phyloP scores from a whole-genome alignment of 139 green algal species.

The Ettlia oleoabundans region DNA sequence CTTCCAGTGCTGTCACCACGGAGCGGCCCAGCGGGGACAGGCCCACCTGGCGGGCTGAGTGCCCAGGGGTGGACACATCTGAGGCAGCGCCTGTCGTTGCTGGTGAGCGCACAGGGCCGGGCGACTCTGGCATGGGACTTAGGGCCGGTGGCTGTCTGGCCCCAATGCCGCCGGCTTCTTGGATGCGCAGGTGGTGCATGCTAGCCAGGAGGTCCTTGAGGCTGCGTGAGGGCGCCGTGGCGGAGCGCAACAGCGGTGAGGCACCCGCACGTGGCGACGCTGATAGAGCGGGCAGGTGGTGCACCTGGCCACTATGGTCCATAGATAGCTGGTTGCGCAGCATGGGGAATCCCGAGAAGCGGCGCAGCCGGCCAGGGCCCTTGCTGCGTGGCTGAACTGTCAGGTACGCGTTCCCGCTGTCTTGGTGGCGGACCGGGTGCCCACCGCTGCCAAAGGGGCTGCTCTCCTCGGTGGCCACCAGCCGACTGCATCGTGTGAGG shows the following conservation, averaged over 20 bases:
- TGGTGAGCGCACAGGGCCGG: constrained; percentile 21
- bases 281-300: background rate
- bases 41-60: constrained; percentile 14
- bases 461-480: constrained; percentile 65
- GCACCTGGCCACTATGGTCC: background rate
- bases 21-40: constrained; percentile 59
- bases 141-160: background rate
- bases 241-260: constrained; percentile 25
- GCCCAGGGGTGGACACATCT: constrained; percentile 22
- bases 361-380: constrained; percentile 29
- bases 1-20: constrained; percentile 61
- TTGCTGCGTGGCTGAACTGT: constrained; percentile 35
- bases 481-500: constrained; percentile 71
- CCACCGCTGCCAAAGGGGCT: constrained; percentile 27
- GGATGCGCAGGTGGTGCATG: constrained; percentile 37
- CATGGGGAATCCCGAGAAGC: constrained; percentile 47
- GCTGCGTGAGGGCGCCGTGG: constrained; percentile 25
- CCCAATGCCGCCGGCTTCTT: background rate
- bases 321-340: constrained; percentile 25
- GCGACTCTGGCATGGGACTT: constrained; percentile 26
- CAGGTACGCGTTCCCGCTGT: constrained; percentile 11
- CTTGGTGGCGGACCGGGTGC: background rate
- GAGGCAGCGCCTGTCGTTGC: background rate
- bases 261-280: constrained; percentile 17
- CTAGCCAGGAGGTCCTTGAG: constrained; percentile 42